Evolutionary conservation across 2,329 filamentous ascomycete species (phyloP).

Genomic region (Balansia obtecta): DNA sequence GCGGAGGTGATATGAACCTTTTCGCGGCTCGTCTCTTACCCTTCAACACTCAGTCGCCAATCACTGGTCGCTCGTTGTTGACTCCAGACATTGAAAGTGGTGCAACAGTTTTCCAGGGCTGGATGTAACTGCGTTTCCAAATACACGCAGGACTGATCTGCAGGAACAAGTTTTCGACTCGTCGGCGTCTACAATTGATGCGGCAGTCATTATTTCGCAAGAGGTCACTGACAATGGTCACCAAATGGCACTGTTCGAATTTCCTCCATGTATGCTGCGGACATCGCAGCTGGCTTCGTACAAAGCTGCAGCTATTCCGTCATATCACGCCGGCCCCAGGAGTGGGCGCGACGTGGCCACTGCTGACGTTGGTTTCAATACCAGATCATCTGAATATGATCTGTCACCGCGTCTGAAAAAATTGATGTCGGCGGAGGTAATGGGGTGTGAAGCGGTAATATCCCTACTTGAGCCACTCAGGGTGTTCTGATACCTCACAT

Average conservation of each 20-base stretch:
- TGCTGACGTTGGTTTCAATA: constrained; percentile 21
- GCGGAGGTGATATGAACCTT: too few species aligned
- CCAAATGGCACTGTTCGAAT: constrained; percentile 43
- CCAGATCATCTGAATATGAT: constrained; percentile 51
- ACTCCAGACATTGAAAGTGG: constrained; percentile 36
- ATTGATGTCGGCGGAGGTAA: constrained; percentile 24
- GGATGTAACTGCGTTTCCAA: background rate
- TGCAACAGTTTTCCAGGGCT: background rate
- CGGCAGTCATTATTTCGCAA: constrained; percentile 42
- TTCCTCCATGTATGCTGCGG: constrained; percentile 45
- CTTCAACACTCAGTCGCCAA: constrained; percentile 38
- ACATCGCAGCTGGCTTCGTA: constrained; percentile 44
- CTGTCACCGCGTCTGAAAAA: constrained; percentile 42
- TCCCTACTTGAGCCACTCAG: too few species aligned
- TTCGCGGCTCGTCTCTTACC: too few species aligned
- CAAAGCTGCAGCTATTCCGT: constrained; percentile 47
- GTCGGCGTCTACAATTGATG: constrained; percentile 37
- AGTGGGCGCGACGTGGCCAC: constrained; percentile 8
- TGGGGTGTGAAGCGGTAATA: constrained; percentile 39
- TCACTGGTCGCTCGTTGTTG: constrained; percentile 45
- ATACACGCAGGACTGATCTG: constrained; percentile 5
- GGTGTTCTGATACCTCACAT: too few species aligned
- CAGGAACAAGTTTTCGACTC: background rate
- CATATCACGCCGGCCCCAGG: constrained; percentile 35
- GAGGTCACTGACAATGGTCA: constrained; percentile 62